phyloP scores from a whole-genome alignment of 257 asterid species.

The Przewalskia tangutica region DNA sequence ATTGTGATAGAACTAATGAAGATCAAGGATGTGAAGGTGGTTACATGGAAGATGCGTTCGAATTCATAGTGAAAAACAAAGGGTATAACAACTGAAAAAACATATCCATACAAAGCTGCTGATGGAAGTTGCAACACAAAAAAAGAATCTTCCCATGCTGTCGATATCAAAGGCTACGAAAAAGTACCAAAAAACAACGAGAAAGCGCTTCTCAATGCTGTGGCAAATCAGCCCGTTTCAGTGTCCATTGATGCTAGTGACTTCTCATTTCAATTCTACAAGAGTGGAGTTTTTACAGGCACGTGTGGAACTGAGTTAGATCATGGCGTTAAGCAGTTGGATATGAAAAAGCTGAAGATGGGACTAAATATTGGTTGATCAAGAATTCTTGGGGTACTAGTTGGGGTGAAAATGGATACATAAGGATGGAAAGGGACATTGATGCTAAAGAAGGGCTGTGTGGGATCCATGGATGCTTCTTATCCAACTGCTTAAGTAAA shows the following conservation, averaged over 20 bases:
- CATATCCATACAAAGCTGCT: constrained; percentile 18
- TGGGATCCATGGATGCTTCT: constrained; percentile 32
- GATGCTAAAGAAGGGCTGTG: constrained; percentile 15
- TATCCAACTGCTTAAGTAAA: constrained; percentile 25
- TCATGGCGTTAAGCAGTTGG: constrained; percentile 6
- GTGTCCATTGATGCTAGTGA: constrained; percentile 12
- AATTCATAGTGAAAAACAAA: constrained; percentile 14
- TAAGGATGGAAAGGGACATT: constrained; percentile 8
- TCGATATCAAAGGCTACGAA: not conserved
- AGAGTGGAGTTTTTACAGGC: constrained; percentile 9
- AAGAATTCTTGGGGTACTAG: not conserved
- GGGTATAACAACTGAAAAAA: constrained; percentile 11
- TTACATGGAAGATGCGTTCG: constrained; percentile 11
- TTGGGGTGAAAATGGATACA: not conserved
- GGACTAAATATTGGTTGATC: not conserved
- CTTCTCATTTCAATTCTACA: constrained; percentile 7
- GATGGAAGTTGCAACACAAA: constrained; percentile 16
- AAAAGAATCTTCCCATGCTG: not conserved
- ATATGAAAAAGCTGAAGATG: not conserved
- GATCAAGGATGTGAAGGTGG: constrained; percentile 19
- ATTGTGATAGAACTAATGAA: constrained; percentile 18
- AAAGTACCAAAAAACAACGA: constrained; percentile 10
- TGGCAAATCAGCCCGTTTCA: constrained; percentile 12
- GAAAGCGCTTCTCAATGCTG: constrained; percentile 1
- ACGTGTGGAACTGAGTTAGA: constrained; percentile 12